Conservation (phyloP, 768 basidiomycete genomes). For the Pleurotus tuber-regium region DNA sequence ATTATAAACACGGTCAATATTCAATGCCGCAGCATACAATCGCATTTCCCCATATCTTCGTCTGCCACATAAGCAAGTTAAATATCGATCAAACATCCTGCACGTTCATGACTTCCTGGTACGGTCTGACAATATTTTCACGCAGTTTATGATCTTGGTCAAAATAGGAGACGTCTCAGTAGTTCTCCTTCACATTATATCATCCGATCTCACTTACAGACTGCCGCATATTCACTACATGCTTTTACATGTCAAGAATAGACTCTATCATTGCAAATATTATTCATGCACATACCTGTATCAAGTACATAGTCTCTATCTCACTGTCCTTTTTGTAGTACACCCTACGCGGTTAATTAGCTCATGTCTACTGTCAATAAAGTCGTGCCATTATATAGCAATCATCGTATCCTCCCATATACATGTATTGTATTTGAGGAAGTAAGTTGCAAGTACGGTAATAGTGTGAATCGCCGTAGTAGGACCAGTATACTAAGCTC, state of each 20-base stretch:
- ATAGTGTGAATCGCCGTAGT: too few relatives aligned
- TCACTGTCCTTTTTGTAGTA: neutral
- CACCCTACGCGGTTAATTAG: neutral
- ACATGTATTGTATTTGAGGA: neutral
- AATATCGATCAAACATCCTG: too few relatives aligned
- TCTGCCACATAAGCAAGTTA: too few relatives aligned
- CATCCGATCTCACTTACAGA: too few relatives aligned
- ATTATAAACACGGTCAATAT: neutral
- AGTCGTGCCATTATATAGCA: neutral
- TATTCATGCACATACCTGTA: too few relatives aligned
- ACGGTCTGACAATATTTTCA: too few relatives aligned
- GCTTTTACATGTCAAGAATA: too few relatives aligned
- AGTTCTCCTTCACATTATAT: too few relatives aligned
- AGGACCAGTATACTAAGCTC: too few relatives aligned
- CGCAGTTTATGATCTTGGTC: too few relatives aligned
- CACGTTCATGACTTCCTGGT: neutral
- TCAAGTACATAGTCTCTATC: neutral
- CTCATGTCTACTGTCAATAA: neutral
- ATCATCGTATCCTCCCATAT: neutral
- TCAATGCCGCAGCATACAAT: neutral
- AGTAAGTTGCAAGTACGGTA: neutral
- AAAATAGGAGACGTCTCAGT: too few relatives aligned
- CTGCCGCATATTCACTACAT: too few relatives aligned
- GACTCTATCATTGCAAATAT: neutral
- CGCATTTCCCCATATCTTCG: neutral